These are phyloP conservation scores for Taxawa tesnikishii DNA, from an alignment of 2,329 filamentous ascomycete species.

Conservation along the genomic window DNA sequence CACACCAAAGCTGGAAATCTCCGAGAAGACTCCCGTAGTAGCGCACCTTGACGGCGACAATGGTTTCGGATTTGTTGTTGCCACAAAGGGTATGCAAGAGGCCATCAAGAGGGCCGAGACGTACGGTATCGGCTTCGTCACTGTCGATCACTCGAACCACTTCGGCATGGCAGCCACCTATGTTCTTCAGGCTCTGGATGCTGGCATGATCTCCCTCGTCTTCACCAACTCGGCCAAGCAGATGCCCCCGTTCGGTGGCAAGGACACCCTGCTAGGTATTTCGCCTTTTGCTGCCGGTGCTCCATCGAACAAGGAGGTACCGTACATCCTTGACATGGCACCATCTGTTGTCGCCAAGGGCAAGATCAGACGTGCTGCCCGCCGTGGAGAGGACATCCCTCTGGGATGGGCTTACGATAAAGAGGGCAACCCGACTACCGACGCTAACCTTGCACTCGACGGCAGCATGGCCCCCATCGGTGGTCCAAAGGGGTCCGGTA, in stretches of 20 bases:
- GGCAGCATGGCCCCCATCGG: constrained; percentile 74
- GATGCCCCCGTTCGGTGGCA: constrained; percentile 58
- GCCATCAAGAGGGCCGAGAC: constrained; percentile 54
- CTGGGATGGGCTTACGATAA: constrained; percentile 62
- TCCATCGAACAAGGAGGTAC: constrained; percentile 45
- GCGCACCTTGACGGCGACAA: constrained; percentile 57
- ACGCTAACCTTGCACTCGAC: constrained; percentile 53
- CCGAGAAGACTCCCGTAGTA: constrained; percentile 56
- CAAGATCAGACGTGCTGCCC: constrained; percentile 59
- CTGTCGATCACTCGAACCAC: constrained; percentile 66
- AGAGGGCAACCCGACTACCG: constrained; percentile 41
- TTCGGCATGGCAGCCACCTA: constrained; percentile 77
- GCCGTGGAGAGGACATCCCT: constrained; percentile 58
- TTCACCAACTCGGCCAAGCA: constrained; percentile 55
- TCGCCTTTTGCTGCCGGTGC: constrained; percentile 67
- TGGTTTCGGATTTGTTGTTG: constrained; percentile 63
- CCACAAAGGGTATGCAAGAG: constrained; percentile 50
- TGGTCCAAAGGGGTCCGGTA: constrained; percentile 61
- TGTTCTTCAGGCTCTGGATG: constrained; percentile 64
- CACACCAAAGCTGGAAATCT: constrained; percentile 44
- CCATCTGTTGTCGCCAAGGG: constrained; percentile 58
- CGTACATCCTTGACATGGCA: constrained; percentile 68
- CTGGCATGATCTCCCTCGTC: constrained; percentile 49
- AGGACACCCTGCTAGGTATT: constrained; percentile 57
- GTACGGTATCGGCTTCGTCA: constrained; percentile 64